Percentiles rank a stretch among this genome's conserved stretches.
Evolutionary conservation across 148 eudicot species (phyloP).

Genomic region (Vaccinium darrowii): DNA sequence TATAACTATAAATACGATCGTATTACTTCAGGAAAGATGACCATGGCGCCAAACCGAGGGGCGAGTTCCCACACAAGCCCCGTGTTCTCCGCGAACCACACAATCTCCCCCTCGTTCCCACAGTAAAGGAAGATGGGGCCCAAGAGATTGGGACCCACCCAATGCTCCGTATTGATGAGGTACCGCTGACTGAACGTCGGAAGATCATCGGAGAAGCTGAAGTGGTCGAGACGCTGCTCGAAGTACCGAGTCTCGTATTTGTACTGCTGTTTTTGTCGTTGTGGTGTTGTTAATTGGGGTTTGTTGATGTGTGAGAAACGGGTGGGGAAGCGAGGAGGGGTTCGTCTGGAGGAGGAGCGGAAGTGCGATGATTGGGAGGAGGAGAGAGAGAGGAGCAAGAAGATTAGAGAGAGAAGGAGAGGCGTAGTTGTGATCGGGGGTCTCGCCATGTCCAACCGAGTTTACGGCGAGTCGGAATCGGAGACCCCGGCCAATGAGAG

Average conservation of each 20-base stretch:
- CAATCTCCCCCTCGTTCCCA: slow-evolving; percentile 87
- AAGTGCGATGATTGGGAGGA: background rate
- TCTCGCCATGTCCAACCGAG: background rate
- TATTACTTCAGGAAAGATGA: slow-evolving; percentile 79
- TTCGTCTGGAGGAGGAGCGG: slow-evolving; percentile 22
- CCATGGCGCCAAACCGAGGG: slow-evolving; percentile 70
- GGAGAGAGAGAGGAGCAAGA: slow-evolving; percentile 13
- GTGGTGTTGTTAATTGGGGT: background rate
- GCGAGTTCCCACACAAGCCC: slow-evolving; percentile 88
- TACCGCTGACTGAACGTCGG: slow-evolving; percentile 62
- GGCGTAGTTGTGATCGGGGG: background rate
- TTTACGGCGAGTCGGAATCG: background rate
- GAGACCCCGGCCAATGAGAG: background rate
- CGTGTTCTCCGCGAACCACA: slow-evolving; percentile 79
- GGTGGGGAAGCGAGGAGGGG: slow-evolving; percentile 42
- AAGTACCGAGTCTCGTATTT: slow-evolving; percentile 57
- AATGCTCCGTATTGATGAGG: slow-evolving; percentile 56
- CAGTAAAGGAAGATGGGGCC: slow-evolving; percentile 87
- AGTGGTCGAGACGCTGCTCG: slow-evolving; percentile 70
- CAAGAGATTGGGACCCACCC: slow-evolving; percentile 51
- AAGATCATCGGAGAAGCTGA: slow-evolving; percentile 56
- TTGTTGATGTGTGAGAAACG: slow-evolving; percentile 34
- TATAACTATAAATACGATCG: background rate
- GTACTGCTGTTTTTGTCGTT: slow-evolving; percentile 24
- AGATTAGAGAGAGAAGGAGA: background rate